Evolutionary conservation across 2,329 filamentous ascomycete genomes (phyloP), one percentile per base, ranked within the genome.

Genomic region (Colletotrichum melonis): DNA sequence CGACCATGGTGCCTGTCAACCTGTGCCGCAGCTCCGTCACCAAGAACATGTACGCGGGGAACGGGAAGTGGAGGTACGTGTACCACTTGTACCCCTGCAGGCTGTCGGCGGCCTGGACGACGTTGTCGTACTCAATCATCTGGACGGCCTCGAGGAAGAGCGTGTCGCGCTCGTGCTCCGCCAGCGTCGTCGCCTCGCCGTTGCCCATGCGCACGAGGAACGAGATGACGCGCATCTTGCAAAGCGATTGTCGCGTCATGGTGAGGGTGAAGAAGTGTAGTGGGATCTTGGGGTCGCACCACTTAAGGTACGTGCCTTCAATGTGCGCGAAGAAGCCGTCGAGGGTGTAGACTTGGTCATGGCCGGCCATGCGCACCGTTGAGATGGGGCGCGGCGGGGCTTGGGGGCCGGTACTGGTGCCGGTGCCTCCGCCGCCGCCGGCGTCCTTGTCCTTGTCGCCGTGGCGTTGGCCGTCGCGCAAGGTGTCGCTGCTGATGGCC

Each of bases 41-140:
- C 26, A 91, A 82, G 76, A 89, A 90, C 79, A 91, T 89, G 79
- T 91, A 91, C 1, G 88, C 89, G 2, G 89, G 89, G 74, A 92
- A 86, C 9, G 90, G 90, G 67, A 91, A 90, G 78, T 91, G 85
- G 76, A 90, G 87, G 75, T 86, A 84, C 0, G 88, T 89, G 77
- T 89, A 91, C 90, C 90, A 92, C 63, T 83, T 83, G 76, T 89
- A 91, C 2, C 87, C 84, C 19, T 84, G 84, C 4, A 91, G 80
- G 62, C 81, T 84, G 19, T 88, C 85, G 6, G 86, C 84, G 1
- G 84, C 83, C 74, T 90, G 87, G 26, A 91, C 85, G 46, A 88
- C 77, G 72, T 88, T 90, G 79, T 91, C 89, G 73, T 88, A 89
- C 78, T 91, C 89, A 30, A 91, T 82, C 85, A 90, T 89, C 74